These are phyloP conservation scores for Lactarius vividus DNA, from an alignment of 768 basidiomycete genomes.

Conservation along the genomic window DNA sequence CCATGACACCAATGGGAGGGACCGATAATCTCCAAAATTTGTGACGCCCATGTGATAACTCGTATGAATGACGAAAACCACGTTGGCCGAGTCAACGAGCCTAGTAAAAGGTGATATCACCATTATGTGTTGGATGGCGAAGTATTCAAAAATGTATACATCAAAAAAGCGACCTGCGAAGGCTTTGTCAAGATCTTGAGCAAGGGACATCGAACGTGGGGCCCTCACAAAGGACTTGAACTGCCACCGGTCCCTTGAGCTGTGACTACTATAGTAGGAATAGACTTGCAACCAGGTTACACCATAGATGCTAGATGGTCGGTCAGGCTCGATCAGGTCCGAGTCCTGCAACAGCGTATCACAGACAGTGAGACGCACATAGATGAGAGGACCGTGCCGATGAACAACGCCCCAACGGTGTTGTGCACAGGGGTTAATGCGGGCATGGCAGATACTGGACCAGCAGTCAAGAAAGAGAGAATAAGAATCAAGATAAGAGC, in stretches of 20 bases:
- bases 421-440: background rate
- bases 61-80: background rate
- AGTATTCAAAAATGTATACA: background rate
- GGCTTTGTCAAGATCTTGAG: background rate
- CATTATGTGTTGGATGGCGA: background rate
- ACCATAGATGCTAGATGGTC: background rate
- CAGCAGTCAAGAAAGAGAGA: background rate
- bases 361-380: background rate
- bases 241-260: background rate
- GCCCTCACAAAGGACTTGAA: background rate
- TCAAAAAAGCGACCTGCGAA: constrained; percentile 14
- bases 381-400: background rate
- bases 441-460: background rate
- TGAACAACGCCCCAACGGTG: background rate
- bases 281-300: constrained; percentile 13
- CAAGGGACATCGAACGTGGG: no score
- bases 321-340: background rate
- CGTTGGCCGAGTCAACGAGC: background rate
- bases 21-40: background rate
- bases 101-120: background rate
- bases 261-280: constrained; percentile 6
- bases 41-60: background rate
- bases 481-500: background rate
- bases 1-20: background rate
- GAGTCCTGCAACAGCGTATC: background rate